These are phyloP conservation scores for Hericium rajendrae DNA, from an alignment of 768 basidiomycete genomes.

Conservation along the genomic window DNA sequence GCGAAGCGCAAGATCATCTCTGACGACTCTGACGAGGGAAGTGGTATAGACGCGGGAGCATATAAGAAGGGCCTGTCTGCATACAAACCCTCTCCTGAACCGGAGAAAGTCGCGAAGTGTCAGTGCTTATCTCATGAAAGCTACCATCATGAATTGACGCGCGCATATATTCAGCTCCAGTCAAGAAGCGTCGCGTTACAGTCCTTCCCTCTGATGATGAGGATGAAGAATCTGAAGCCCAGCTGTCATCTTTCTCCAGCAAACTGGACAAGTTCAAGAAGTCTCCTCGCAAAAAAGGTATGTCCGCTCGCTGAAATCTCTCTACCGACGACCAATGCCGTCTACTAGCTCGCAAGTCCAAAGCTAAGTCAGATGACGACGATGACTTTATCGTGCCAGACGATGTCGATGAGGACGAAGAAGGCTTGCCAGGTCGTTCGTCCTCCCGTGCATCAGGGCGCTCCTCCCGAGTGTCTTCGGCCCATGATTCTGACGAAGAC, in stretches of 20 bases:
- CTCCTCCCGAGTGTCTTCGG: slow-evolving; percentile 19
- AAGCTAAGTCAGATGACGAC: slow-evolving; percentile 39
- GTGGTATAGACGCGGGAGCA: not conserved
- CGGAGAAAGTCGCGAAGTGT: not conserved
- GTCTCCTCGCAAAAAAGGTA: slow-evolving; percentile 47
- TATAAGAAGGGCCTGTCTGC: slow-evolving; percentile 11
- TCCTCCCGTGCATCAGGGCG: slow-evolving; percentile 45
- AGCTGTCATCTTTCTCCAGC: slow-evolving; percentile 41
- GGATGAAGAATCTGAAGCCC: slow-evolving; percentile 31
- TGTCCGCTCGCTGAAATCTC: slow-evolving; percentile 8
- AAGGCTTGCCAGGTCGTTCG: slow-evolving; percentile 24
- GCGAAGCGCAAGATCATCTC: slow-evolving; percentile 62
- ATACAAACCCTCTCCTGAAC: slow-evolving; percentile 7
- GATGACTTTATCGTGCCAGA: slow-evolving; percentile 66
- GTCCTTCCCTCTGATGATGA: slow-evolving; percentile 38
- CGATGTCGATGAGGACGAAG: slow-evolving; percentile 40
- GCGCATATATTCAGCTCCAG: slow-evolving; percentile 25
- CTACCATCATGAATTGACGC: not conserved
- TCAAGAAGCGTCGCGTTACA: slow-evolving; percentile 56
- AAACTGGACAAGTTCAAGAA: slow-evolving; percentile 58
- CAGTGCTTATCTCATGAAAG: not conserved
- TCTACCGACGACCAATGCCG: not conserved
- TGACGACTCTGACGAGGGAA: slow-evolving; percentile 67
- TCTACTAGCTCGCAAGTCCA: slow-evolving; percentile 29
- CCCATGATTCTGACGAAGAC: slow-evolving; percentile 25